These are phyloP conservation scores for Suhomyces choctaworum DNA, from an alignment of 1,139 yeast species.

Conservation along the genomic window DNA sequence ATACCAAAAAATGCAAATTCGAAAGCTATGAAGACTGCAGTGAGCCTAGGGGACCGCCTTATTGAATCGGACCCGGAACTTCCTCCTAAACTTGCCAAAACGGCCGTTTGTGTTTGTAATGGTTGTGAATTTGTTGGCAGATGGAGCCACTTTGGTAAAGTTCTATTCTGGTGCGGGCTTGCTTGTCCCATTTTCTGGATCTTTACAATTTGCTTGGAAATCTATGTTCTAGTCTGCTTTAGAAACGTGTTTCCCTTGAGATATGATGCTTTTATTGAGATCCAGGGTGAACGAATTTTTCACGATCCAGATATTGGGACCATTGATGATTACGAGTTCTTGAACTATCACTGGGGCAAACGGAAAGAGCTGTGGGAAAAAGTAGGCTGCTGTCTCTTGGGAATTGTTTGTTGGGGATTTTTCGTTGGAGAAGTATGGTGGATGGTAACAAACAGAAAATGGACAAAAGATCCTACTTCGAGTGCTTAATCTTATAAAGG, in stretches of 20 bases:
- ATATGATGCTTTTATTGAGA: constrained; percentile 5
- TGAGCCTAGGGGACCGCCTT: constrained; percentile 2
- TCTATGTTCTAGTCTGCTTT: constrained; percentile 1
- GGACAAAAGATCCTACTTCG: too few species aligned
- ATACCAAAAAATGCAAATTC: constrained; percentile 1
- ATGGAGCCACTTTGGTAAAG: constrained; percentile 5
- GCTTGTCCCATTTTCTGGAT: constrained; percentile 28
- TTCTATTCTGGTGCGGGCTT: constrained; percentile 20
- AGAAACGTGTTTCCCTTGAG: constrained; percentile 2
- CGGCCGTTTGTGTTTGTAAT: constrained; percentile 24
- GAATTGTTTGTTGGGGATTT: constrained; percentile 3
- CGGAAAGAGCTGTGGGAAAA: neutral
- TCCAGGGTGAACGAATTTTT: constrained; percentile 1
- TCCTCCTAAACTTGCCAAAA: too few species aligned
- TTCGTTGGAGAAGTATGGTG: constrained; percentile 1
- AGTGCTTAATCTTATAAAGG: too few species aligned
- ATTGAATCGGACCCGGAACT: too few species aligned
- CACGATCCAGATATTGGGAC: neutral
- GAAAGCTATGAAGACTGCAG: neutral
- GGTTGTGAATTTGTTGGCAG: constrained; percentile 15
- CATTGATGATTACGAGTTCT: constrained; percentile 6
- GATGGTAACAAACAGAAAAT: too few species aligned
- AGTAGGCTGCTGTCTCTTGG: constrained; percentile 7
- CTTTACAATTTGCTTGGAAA: constrained; percentile 6
- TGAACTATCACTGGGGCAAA: constrained; percentile 4